Conservation (phyloP, 768 basidiomycete genomes). For the Boletellus ananas region DNA sequence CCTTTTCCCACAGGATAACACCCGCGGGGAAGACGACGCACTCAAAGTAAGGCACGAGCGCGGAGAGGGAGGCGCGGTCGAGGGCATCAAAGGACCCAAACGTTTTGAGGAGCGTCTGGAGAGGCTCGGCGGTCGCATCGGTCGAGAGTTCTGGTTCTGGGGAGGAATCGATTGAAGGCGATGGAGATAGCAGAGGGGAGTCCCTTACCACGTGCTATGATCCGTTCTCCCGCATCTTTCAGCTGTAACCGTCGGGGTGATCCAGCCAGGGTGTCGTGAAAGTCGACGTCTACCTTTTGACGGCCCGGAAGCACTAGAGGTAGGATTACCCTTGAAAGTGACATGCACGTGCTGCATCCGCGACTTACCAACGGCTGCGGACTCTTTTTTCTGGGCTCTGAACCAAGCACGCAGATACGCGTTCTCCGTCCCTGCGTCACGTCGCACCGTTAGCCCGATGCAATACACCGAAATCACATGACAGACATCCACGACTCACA, state of each 20-base stretch:
- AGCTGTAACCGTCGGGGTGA: conserved; percentile 70
- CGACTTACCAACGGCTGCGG: conserved; percentile 40
- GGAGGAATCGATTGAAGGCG: not conserved
- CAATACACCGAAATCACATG: not conserved
- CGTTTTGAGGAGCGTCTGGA: conserved; percentile 70
- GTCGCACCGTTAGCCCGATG: conserved; percentile 2
- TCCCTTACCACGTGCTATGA: conserved; percentile 55
- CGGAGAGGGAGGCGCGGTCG: conserved; percentile 53
- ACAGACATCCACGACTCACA: conserved; percentile 48
- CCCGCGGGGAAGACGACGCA: conserved; percentile 55
- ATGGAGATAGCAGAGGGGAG: not conserved
- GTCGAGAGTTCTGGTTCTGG: conserved; percentile 22
- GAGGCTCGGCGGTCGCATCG: conserved; percentile 52
- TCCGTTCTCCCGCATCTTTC: conserved; percentile 66
- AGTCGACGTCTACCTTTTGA: conserved; percentile 47
- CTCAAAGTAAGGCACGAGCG: conserved; percentile 70
- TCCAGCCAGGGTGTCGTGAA: conserved; percentile 39
- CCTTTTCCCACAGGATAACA: conserved; percentile 68
- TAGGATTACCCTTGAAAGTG: not conserved
- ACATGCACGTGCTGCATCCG: not conserved
- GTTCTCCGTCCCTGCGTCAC: conserved; percentile 80
- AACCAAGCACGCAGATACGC: conserved; percentile 84
- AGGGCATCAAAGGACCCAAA: conserved; percentile 71
- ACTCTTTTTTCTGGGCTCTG: conserved; percentile 57
- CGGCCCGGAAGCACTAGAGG: conserved; percentile 54